Evolutionary conservation across 371 early-diverging fungal genomes (phyloP), one percentile per base, ranked within the genome.

Genomic region (Chytridiales sp.): DNA sequence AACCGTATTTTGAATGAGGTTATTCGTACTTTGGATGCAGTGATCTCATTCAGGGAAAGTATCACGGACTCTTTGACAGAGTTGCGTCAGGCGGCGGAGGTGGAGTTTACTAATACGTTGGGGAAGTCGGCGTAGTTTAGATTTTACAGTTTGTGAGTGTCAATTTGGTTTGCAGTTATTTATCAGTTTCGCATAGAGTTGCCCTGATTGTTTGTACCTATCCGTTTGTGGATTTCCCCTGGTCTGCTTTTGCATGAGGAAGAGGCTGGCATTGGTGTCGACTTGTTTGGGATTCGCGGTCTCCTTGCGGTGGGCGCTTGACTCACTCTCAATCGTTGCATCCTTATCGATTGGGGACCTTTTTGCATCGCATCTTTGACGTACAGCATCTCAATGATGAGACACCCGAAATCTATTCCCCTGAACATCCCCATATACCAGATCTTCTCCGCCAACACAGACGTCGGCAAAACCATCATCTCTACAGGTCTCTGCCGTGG

Each of bases 401-500:
- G 38, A 19, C n/a, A n/a, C n/a, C n/a, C n/a, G n/a, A n/a, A n/a
- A n/a, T 47, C 56, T 29, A 24, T 56, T 19, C 46, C 47, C 29
- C 32, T 55, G 4, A 11, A 19, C 21, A 47, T 67, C n/a, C 69
- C 69, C 19, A 40, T 52, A 2, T 61, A 31, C 42, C 62, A 62
- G 55, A 59, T 89, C 55, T 89, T 89, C 73, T 81, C 87, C 1
- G 87, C 90, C 41, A 92, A 92, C 67, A 92, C 92, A 2, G 84
- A 89, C 67, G 85, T 90, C 34, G 92, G 92, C 35, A 92, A 92
- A 76, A 92, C 92, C 0, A 75, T 92, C 29, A 73, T 87, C 52
- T 85, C 88, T 8, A 78, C 90, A 1, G 87, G 86, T 29, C 61
- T 76, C 30, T 73, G 71, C 46, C 64, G 73, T 15, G 69, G 54